Percentiles rank a stretch among this genome's conserved stretches.
These are phyloP conservation scores for Lepiota brunneoincarnata DNA, from an alignment of 768 basidiomycete species.

Conservation along the genomic window DNA sequence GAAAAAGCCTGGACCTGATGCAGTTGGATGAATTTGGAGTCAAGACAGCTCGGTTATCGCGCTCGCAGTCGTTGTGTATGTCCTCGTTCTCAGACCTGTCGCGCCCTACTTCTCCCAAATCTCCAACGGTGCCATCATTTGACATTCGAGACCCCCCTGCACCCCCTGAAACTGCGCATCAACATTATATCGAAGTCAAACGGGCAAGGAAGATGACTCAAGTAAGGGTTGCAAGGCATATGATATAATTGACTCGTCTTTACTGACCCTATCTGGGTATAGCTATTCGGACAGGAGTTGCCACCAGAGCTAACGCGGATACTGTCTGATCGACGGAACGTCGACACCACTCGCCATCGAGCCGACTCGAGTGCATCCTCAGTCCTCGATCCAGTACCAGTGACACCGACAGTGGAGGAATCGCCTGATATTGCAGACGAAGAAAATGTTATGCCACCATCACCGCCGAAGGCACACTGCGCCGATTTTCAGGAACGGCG, in stretches of 20 bases:
- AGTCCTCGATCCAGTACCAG: background rate
- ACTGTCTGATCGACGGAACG: slow-evolving; percentile 3
- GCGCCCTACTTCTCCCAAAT: slow-evolving; percentile 1
- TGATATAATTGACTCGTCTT: background rate
- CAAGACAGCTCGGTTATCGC: background rate
- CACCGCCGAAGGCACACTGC: background rate
- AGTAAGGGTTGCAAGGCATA: slow-evolving; percentile 24
- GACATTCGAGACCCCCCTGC: slow-evolving; percentile 6
- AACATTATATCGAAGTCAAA: slow-evolving; percentile 38
- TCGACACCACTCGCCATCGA: background rate
- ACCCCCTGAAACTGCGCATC: slow-evolving; percentile 14
- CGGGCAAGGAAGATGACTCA: slow-evolving; percentile 51
- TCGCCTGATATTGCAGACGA: background rate
- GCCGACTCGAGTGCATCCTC: slow-evolving; percentile 1
- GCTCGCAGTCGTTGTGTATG: slow-evolving; percentile 2
- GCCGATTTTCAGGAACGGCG: slow-evolving; percentile 19
- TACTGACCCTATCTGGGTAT: background rate
- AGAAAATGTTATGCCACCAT: background rate
- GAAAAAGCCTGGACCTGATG: slow-evolving; percentile 15
- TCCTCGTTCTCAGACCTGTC: background rate
- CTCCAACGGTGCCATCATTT: background rate
- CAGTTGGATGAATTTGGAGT: background rate
- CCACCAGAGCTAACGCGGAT: slow-evolving; percentile 37
- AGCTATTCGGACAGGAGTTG: slow-evolving; percentile 52
- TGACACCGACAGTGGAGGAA: background rate